A percentile compares a stretch with the other conserved stretches of the same genome.
These are phyloP conservation scores for Arthrobotrys musiformis DNA, from an alignment of 2,329 filamentous ascomycete genomes.

Conservation along the genomic window DNA sequence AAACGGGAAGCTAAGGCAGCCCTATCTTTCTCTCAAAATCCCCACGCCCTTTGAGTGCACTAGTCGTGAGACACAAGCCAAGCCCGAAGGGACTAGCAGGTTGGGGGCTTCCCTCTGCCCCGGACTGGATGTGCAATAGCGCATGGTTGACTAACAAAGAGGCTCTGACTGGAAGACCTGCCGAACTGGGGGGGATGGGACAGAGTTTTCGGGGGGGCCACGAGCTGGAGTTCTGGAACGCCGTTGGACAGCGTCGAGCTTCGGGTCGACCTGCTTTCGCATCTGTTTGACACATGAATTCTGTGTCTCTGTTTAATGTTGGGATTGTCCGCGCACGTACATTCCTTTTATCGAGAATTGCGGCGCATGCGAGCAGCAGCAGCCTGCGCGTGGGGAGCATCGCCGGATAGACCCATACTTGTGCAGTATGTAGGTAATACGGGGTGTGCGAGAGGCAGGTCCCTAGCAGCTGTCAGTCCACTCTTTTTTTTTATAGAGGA, in stretches of 20 bases:
- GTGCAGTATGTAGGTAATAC: background rate
- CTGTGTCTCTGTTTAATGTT: background rate
- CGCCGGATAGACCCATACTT: no score
- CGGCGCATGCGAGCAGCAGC: background rate
- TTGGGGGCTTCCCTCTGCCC: no score
- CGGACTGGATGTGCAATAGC: no score
- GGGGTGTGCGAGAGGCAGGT: no score
- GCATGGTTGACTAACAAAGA: no score
- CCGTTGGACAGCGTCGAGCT: background rate
- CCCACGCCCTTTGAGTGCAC: no score
- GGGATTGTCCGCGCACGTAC: background rate
- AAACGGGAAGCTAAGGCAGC: background rate
- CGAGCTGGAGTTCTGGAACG: constrained; percentile 20
- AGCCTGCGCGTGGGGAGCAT: background rate
- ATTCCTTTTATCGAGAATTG: background rate
- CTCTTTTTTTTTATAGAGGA: background rate
- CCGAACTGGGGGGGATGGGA: no score
- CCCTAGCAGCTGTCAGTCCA: no score
- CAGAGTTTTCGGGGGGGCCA: background rate
- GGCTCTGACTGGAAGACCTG: no score
- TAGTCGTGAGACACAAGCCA: no score
- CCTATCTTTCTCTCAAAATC: background rate
- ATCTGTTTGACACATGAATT: background rate
- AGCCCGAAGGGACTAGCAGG: no score
- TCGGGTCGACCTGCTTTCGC: background rate